These are phyloP conservation scores for Astrothelium subdiscretum DNA, from an alignment of 495 filamentous ascomycete species.

Conservation along the genomic window DNA sequence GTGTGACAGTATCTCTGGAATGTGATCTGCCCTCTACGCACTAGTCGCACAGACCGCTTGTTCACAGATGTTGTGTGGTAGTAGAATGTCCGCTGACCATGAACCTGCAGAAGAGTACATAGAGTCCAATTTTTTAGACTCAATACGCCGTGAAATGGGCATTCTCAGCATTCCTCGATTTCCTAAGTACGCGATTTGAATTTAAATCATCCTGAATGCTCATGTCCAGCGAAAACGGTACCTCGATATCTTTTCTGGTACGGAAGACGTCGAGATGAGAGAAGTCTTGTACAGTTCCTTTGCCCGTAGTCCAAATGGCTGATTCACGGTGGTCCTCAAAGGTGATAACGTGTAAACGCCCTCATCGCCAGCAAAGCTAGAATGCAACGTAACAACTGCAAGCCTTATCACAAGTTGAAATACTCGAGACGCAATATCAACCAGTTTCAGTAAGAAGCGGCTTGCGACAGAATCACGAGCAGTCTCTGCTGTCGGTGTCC, in stretches of 20 bases:
- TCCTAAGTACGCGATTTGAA: too few species aligned
- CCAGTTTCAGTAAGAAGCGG: not conserved
- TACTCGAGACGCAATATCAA: not conserved
- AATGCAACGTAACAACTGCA: conserved; percentile 2
- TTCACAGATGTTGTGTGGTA: not conserved
- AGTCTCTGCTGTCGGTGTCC: not conserved
- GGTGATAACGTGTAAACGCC: not conserved
- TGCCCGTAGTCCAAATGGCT: too few species aligned
- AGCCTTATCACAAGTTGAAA: not conserved
- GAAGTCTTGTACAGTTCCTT: too few species aligned
- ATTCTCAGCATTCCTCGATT: not conserved
- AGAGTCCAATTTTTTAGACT: not conserved
- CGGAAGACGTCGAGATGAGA: too few species aligned
- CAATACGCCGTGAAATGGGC: too few species aligned
- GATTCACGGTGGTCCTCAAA: not conserved
- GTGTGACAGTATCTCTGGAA: not conserved
- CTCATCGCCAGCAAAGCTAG: not conserved
- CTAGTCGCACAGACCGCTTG: not conserved
- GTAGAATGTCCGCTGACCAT: not conserved
- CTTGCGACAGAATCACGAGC: conserved; percentile 1
- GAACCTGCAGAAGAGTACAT: not conserved
- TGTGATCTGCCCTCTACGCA: not conserved
- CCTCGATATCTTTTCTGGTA: too few species aligned
- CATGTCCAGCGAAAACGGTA: too few species aligned
- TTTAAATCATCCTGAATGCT: too few species aligned